Evolutionary conservation across 192 early-diverging fungal genomes (phyloP).

Genomic region (Phycomyces blakesleeanus): DNA sequence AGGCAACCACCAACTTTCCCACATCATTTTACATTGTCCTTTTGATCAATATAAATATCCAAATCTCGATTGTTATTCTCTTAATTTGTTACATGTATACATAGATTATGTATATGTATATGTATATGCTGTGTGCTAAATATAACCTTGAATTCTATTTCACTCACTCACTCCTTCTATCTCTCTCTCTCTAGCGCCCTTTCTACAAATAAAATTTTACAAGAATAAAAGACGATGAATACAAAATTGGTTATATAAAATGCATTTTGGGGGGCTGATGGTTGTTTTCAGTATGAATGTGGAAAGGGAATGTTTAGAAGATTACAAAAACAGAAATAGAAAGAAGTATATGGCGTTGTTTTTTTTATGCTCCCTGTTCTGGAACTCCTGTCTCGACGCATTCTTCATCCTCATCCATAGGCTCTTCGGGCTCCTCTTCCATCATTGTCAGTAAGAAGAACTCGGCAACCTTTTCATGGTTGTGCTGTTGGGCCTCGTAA

Average conservation of each 20-base stretch:
- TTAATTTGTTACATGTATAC: neutral
- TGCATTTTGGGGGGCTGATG: too few species aligned
- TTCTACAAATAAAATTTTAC: too few species aligned
- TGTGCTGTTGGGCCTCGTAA: slow-evolving; percentile 44
- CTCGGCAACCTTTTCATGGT: slow-evolving; percentile 48
- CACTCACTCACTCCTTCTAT: neutral
- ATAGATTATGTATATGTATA: neutral
- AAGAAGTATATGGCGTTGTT: neutral
- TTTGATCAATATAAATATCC: too few species aligned
- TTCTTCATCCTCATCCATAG: slow-evolving; percentile 37
- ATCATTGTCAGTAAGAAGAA: slow-evolving; percentile 50
- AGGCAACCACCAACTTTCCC: too few species aligned
- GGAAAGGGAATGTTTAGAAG: too few species aligned
- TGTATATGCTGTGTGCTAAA: neutral
- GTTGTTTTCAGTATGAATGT: too few species aligned
- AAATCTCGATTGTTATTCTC: too few species aligned
- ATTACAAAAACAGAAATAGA: too few species aligned
- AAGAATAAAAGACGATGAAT: too few species aligned
- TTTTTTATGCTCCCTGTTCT: neutral
- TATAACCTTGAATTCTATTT: neutral
- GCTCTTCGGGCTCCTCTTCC: slow-evolving; percentile 40
- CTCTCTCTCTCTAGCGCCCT: neutral
- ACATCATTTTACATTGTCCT: too few species aligned
- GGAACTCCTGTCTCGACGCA: slow-evolving; percentile 30
- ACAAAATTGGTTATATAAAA: too few species aligned